A percentile compares a stretch with the other conserved stretches of the same genome.
These are phyloP conservation scores for Geoglossum glabrum DNA, from an alignment of 495 filamentous ascomycete species.

Conservation along the genomic window DNA sequence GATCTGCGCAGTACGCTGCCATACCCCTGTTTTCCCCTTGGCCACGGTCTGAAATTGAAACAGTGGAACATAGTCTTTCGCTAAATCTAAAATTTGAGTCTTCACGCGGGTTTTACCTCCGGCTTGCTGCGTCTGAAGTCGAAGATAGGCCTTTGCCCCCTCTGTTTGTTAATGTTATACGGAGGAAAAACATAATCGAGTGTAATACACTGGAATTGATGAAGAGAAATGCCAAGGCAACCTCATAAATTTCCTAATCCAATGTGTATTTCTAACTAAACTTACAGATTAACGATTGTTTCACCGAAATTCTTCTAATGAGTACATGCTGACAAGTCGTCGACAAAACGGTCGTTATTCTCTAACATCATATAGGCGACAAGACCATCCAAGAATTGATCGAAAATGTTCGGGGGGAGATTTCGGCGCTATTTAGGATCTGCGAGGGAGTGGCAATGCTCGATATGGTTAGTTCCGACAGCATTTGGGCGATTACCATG, in stretches of 20 bases:
- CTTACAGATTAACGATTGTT: constrained; percentile 42
- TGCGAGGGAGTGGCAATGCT: constrained; percentile 77
- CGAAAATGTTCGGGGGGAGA: constrained; percentile 40
- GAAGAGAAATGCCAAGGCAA: constrained; percentile 30
- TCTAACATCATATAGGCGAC: constrained; percentile 18
- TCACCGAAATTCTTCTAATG: constrained; percentile 1
- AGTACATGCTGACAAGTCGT: not conserved
- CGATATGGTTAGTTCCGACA: constrained; percentile 44
- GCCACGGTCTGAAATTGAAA: constrained; percentile 10
- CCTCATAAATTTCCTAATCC: constrained; percentile 18
- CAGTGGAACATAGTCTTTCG: constrained; percentile 36
- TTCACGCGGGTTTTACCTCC: constrained; percentile 60
- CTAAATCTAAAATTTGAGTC: constrained; percentile 57
- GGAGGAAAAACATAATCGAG: constrained; percentile 52
- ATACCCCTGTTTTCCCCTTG: not conserved
- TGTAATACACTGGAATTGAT: constrained; percentile 73
- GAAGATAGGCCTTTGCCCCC: constrained; percentile 40
- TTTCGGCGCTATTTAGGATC: constrained; percentile 51
- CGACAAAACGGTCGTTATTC: not conserved
- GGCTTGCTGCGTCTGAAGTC: constrained; percentile 41
- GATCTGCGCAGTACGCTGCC: constrained; percentile 33
- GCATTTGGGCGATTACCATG: not conserved
- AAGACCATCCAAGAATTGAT: constrained; percentile 50
- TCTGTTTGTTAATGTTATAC: constrained; percentile 57
- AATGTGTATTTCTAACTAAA: not conserved